Percentiles rank a stretch among this genome's conserved stretches.
phyloP scores from a whole-genome alignment of 345 rosid species.

The Gossypium herbaceum region DNA sequence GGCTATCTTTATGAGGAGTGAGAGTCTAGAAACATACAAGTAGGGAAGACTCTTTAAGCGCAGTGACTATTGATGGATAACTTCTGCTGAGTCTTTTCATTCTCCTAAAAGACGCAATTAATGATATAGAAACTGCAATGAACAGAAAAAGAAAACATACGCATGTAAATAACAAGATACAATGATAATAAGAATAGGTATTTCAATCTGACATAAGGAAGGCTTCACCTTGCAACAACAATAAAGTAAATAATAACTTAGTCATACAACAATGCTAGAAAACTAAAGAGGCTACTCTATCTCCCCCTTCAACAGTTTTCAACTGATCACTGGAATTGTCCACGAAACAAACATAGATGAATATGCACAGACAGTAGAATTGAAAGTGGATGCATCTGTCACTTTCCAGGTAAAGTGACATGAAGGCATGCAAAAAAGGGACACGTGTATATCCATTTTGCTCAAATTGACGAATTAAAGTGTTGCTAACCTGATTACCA shows the following conservation, averaged over 20 bases:
- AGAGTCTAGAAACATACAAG: conserved; percentile 46
- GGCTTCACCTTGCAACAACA: background rate
- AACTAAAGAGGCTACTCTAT: background rate
- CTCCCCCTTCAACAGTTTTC: background rate
- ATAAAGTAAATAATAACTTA: background rate
- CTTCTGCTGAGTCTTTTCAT: conserved; percentile 74
- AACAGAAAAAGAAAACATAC: conserved; percentile 5
- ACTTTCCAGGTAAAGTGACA: background rate
- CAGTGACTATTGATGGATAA: conserved; percentile 42
- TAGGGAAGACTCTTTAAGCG: conserved; percentile 70
- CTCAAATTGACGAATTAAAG: background rate
- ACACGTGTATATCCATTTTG: background rate
- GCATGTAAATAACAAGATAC: background rate
- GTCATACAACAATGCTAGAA: background rate
- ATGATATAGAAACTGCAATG: conserved; percentile 69
- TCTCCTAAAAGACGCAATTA: conserved; percentile 67
- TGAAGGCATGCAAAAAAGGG: background rate
- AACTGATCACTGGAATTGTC: background rate
- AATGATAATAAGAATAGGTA: background rate
- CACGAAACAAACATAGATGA: background rate
- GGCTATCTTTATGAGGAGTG: background rate
- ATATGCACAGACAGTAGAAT: background rate
- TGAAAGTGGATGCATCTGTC: background rate
- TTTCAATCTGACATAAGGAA: background rate
- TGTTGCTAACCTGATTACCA: background rate